Percentiles rank a stretch among this genome's conserved stretches.
These are phyloP conservation scores for Tulasnella sp. DNA, from an alignment of 768 basidiomycete species.

Conservation along the genomic window DNA sequence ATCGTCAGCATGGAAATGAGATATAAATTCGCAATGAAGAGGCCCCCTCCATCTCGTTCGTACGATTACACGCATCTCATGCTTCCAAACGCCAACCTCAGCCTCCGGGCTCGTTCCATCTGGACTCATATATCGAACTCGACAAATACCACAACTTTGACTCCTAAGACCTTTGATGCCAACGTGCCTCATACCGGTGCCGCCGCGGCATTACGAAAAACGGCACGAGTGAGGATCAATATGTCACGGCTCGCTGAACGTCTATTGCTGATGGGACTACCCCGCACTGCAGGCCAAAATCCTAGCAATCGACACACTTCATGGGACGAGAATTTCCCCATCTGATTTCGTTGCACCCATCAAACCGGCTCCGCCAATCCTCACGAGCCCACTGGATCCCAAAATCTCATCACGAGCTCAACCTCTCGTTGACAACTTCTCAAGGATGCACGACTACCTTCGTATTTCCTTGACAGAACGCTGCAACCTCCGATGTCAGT, in stretches of 20 bases:
- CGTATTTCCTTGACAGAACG: slow-evolving; percentile 79
- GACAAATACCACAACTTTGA: background rate
- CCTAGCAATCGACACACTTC: background rate
- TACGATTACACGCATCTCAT: background rate
- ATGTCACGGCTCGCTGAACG: background rate
- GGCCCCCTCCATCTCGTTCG: background rate
- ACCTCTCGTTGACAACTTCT: slow-evolving; percentile 54
- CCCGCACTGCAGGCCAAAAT: background rate
- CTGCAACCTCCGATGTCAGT: slow-evolving; percentile 77
- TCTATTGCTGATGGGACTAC: background rate
- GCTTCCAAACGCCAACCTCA: background rate
- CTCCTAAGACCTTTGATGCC: background rate
- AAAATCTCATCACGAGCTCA: background rate
- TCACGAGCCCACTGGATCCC: background rate
- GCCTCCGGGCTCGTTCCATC: background rate
- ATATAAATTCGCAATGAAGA: background rate
- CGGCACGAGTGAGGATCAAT: background rate
- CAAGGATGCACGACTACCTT: slow-evolving; percentile 73
- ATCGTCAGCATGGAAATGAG: background rate
- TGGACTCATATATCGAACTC: background rate
- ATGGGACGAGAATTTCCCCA: background rate
- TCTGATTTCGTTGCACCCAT: background rate
- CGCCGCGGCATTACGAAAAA: background rate
- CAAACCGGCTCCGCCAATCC: background rate
- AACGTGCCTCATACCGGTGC: background rate